phyloP scores from a whole-genome alignment of 495 filamentous ascomycete genomes.

The Massariosphaeria phaeospora region DNA sequence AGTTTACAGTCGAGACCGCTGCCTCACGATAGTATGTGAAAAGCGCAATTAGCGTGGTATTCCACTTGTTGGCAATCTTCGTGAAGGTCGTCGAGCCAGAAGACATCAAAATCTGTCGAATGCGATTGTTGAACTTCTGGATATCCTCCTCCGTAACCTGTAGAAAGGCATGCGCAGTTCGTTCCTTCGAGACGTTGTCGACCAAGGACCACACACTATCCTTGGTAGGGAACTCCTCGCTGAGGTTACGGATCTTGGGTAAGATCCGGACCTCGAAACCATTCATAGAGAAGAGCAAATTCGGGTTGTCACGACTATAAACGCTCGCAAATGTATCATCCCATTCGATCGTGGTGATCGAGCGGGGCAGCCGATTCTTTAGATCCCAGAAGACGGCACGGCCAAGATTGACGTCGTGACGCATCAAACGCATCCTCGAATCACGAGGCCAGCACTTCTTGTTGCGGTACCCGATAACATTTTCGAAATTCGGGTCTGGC shows the following conservation, averaged over 20 bases:
- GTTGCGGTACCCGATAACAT: slow-evolving; percentile 97
- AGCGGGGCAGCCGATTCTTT: slow-evolving; percentile 92
- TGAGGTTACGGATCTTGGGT: slow-evolving; percentile 90
- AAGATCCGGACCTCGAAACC: slow-evolving; percentile 97
- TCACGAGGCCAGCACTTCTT: slow-evolving; percentile 99
- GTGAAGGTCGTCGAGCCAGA: slow-evolving; percentile 99
- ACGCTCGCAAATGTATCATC: slow-evolving; percentile 99
- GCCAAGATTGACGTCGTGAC: slow-evolving; percentile 97
- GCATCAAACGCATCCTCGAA: slow-evolving; percentile 96
- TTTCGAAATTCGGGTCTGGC: slow-evolving; percentile 98
- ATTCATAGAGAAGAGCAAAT: slow-evolving; percentile 94
- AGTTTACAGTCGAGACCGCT: slow-evolving; percentile 90
- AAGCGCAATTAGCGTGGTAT: slow-evolving; percentile 94
- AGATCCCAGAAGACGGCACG: slow-evolving; percentile 98
- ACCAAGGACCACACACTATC: slow-evolving; percentile 98
- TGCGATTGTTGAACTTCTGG: slow-evolving; percentile 98
- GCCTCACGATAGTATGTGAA: slow-evolving; percentile 99
- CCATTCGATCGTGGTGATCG: slow-evolving; percentile 97
- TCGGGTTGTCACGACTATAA: slow-evolving; percentile 97
- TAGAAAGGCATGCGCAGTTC: slow-evolving; percentile 95
- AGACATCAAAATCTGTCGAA: slow-evolving; percentile 98
- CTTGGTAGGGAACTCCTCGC: slow-evolving; percentile 94
- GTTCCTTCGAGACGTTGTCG: slow-evolving; percentile 91
- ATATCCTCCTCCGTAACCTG: slow-evolving; percentile 98
- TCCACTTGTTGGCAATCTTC: slow-evolving; percentile 99